These are phyloP conservation scores for Prinsepia uniflora DNA, from an alignment of 306 rosid genomes.

Conservation along the genomic window DNA sequence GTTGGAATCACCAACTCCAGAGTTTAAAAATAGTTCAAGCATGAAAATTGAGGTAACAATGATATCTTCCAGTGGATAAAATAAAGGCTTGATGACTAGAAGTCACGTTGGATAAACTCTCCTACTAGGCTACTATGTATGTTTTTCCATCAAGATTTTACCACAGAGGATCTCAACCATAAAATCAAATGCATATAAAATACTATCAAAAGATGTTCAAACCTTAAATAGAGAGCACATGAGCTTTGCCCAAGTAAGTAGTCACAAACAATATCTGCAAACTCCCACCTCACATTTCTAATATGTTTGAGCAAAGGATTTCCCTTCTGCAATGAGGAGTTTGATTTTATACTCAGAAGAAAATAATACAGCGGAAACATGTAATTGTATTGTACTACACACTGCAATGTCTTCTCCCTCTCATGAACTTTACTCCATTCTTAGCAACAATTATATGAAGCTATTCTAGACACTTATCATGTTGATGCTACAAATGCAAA, in stretches of 20 bases:
- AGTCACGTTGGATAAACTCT: background rate
- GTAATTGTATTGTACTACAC: background rate
- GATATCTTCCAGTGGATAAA: background rate
- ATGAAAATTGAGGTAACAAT: slow-evolving; percentile 1
- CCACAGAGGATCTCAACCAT: background rate
- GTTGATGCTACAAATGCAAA: background rate
- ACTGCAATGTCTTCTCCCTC: background rate
- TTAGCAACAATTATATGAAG: background rate
- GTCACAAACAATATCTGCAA: slow-evolving; percentile 91
- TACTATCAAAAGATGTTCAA: slow-evolving; percentile 16
- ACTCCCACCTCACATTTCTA: slow-evolving; percentile 86
- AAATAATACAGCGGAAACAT: background rate
- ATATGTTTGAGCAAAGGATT: slow-evolving; percentile 90
- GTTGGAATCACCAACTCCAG: slow-evolving; percentile 3
- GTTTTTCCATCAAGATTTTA: background rate
- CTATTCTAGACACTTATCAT: background rate
- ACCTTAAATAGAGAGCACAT: slow-evolving; percentile 95
- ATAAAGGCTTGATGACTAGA: background rate
- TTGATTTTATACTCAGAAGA: background rate
- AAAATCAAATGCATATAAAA: background rate
- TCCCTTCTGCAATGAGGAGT: slow-evolving; percentile 57
- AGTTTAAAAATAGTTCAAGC: slow-evolving; percentile 6
- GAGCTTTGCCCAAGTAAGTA: slow-evolving; percentile 85
- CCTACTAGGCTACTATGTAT: background rate
- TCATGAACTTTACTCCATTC: background rate